Evolutionary conservation across 352 stramenopile species (phyloP).

Genomic region (Saprolegnia parasitica): DNA sequence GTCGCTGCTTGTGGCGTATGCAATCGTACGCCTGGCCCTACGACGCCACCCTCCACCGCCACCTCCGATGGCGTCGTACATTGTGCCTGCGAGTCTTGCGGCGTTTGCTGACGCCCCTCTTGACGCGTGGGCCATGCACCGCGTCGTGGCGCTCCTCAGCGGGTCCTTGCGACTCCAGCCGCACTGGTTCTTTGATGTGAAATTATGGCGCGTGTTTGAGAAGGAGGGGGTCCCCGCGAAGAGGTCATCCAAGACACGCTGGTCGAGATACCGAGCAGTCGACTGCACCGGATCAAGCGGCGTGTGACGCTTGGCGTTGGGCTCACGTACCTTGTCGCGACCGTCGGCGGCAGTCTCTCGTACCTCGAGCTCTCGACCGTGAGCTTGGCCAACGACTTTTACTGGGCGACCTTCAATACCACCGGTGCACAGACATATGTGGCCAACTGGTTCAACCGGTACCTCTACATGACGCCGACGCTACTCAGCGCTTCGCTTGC

Average conservation of each 20-base stretch:
- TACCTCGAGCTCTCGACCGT: slow-evolving; percentile 9
- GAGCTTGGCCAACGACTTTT: slow-evolving; percentile 26
- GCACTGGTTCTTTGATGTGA: slow-evolving; percentile 9
- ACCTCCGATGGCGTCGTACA: not conserved
- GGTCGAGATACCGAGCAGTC: no score
- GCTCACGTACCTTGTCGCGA: slow-evolving; percentile 9
- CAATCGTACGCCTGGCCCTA: not conserved
- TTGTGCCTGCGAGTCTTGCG: not conserved
- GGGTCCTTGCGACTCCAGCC: not conserved
- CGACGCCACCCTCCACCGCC: not conserved
- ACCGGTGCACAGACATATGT: not conserved
- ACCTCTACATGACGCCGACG: not conserved
- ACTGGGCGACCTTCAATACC: slow-evolving; percentile 16
- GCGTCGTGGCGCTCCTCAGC: not conserved
- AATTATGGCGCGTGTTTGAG: slow-evolving; percentile 8
- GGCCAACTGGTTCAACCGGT: slow-evolving; percentile 1
- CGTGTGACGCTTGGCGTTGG: not conserved
- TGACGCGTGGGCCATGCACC: not conserved
- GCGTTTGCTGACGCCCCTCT: not conserved
- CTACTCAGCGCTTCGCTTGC: not conserved
- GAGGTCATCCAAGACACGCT: no score
- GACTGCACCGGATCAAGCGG: no score
- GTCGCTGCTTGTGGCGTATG: not conserved
- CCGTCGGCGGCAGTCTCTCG: slow-evolving; percentile 15
- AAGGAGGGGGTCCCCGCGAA: no score